phyloP scores from a whole-genome alignment of 2,329 filamentous ascomycete species.

The Trichophyton benhamiae region DNA sequence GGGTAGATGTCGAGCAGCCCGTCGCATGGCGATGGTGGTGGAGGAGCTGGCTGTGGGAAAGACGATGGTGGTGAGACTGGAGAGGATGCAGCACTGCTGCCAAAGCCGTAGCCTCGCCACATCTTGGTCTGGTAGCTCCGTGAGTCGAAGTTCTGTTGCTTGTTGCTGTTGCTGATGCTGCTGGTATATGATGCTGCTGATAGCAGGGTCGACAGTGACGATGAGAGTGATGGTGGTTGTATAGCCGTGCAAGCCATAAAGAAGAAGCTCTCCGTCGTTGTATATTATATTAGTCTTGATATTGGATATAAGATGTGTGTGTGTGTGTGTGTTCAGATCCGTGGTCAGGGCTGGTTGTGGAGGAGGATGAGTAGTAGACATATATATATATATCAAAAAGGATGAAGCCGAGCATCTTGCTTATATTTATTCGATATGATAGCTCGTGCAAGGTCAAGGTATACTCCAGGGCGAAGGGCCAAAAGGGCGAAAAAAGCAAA shows the following conservation, averaged over 20 bases:
- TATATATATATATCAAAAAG: neutral
- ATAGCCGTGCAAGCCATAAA: conserved; percentile 6
- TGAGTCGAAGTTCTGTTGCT: neutral
- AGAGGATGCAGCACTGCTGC: conserved; percentile 12
- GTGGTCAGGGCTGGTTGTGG: no score
- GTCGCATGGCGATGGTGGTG: conserved; percentile 29
- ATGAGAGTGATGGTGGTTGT: conserved; percentile 2
- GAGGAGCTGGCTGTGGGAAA: conserved; percentile 25
- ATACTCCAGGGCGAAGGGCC: neutral
- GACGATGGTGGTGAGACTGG: conserved; percentile 21
- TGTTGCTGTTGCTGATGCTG: neutral
- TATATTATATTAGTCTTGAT: neutral
- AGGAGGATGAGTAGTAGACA: neutral
- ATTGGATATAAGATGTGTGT: no score
- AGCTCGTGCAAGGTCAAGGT: conserved; percentile 2
- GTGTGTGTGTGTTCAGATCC: no score
- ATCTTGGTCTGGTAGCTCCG: conserved; percentile 8
- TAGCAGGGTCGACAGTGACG: neutral
- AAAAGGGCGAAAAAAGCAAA: neutral
- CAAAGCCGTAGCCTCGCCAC: conserved; percentile 13
- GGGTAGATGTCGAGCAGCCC: conserved; percentile 30
- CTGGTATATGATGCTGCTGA: neutral
- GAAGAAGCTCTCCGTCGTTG: neutral
- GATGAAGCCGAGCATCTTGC: neutral
- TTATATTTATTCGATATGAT: neutral